phyloP scores from a whole-genome alignment of 176 grass and related monocot genomes.

The Ensete glaucum region DNA sequence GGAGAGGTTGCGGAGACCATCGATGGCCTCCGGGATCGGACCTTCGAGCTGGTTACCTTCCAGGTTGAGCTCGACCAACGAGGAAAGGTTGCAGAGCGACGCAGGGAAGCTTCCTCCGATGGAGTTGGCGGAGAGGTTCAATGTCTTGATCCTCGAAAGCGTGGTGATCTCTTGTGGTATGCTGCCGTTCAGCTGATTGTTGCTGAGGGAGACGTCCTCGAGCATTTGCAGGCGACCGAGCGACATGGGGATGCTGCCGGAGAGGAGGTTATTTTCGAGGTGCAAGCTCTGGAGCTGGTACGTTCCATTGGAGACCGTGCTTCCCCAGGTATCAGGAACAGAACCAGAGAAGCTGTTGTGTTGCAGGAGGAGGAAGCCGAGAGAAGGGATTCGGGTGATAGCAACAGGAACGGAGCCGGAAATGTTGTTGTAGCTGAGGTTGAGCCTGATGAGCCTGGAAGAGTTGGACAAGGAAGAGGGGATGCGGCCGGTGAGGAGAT shows the following conservation, averaged over 20 bases:
- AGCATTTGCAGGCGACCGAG: constrained; percentile 48
- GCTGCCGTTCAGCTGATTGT: constrained; percentile 53
- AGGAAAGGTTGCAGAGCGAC: constrained; percentile 45
- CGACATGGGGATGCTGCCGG: constrained; percentile 42
- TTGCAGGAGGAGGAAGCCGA: constrained; percentile 45
- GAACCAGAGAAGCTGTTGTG: constrained; percentile 50
- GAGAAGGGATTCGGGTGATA: constrained; percentile 36
- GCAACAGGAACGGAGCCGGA: constrained; percentile 44
- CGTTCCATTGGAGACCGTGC: background rate
- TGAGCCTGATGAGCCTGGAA: constrained; percentile 49
- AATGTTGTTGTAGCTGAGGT: constrained; percentile 78
- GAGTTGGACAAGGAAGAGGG: constrained; percentile 47
- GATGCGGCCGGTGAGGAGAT: constrained; percentile 51
- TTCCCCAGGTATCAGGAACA: constrained; percentile 32
- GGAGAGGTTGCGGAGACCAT: constrained; percentile 52
- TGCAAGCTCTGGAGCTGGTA: constrained; percentile 28
- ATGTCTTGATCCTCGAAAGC: constrained; percentile 43
- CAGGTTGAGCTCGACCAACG: constrained; percentile 35
- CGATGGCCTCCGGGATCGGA: constrained; percentile 39
- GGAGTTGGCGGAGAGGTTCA: constrained; percentile 68
- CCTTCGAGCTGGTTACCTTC: constrained; percentile 48
- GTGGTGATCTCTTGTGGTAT: constrained; percentile 53
- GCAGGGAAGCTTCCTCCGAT: constrained; percentile 33
- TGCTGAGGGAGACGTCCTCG: constrained; percentile 37
- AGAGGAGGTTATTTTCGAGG: constrained; percentile 40